A percentile compares a stretch with the other conserved stretches of the same genome.
Conservation (phyloP, 768 basidiomycete species). For the Tylopilus felleus region DNA sequence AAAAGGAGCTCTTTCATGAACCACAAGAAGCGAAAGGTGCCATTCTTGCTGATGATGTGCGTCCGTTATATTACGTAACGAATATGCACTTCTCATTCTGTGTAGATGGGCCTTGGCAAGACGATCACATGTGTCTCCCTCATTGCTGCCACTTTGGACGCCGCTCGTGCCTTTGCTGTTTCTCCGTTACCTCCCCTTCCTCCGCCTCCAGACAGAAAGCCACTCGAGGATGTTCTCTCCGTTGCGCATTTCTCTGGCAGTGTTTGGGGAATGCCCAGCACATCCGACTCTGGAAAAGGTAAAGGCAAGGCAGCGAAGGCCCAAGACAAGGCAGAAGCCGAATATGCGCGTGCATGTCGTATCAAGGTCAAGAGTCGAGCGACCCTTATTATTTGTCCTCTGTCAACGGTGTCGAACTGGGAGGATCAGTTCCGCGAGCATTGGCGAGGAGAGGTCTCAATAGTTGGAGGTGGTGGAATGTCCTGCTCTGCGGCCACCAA, state of each 20-base stretch:
- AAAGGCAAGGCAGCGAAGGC: slow-evolving; percentile 64
- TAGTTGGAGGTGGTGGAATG: slow-evolving; percentile 73
- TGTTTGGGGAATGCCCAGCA: slow-evolving; percentile 83
- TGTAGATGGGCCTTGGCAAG: slow-evolving; percentile 96
- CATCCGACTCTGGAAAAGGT: slow-evolving; percentile 43
- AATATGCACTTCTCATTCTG: slow-evolving; percentile 4
- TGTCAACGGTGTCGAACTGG: slow-evolving; percentile 98
- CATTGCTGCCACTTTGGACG: slow-evolving; percentile 77
- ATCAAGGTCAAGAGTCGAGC: slow-evolving; percentile 84
- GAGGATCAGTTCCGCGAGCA: slow-evolving; percentile 98
- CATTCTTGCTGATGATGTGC: slow-evolving; percentile 95
- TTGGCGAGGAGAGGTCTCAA: slow-evolving; percentile 84
- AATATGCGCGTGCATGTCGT: slow-evolving; percentile 64
- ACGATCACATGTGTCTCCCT: slow-evolving; percentile 95
- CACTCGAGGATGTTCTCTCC: slow-evolving; percentile 34
- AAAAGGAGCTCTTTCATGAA: slow-evolving; percentile 63
- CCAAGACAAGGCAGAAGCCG: slow-evolving; percentile 70
- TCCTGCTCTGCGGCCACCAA: slow-evolving; percentile 30
- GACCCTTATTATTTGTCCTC: slow-evolving; percentile 93
- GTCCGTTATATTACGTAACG: slow-evolving; percentile 30
- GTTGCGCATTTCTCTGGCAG: slow-evolving; percentile 67
- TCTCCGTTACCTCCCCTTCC: slow-evolving; percentile 48
- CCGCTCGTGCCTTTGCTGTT: slow-evolving; percentile 64
- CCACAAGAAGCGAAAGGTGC: slow-evolving; percentile 80
- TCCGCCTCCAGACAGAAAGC: slow-evolving; percentile 37